Evolutionary conservation across 225 moss, liverwort and hornwort genomes (phyloP).

Genomic region (Bryum argenteum): DNA sequence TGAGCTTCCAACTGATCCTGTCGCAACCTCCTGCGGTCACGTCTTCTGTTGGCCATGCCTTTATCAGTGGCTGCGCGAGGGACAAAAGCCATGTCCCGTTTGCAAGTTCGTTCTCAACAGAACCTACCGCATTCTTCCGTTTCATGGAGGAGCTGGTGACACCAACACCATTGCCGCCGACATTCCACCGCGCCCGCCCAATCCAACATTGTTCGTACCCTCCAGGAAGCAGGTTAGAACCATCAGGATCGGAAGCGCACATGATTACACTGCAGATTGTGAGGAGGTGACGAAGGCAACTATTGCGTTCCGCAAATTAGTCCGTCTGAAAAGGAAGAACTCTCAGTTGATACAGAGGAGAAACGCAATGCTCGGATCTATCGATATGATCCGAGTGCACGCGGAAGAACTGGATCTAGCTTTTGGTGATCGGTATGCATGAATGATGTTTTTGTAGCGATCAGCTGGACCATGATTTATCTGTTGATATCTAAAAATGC

Average conservation of each 20-base stretch:
- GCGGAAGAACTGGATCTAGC: no score
- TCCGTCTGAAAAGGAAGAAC: no score
- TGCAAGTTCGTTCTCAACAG: neutral
- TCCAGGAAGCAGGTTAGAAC: neutral
- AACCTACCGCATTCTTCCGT: neutral
- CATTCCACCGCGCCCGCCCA: neutral
- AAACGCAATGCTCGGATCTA: no score
- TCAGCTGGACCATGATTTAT: no score
- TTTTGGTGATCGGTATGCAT: no score
- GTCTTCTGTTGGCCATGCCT: constrained; percentile 12
- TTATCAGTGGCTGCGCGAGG: neutral
- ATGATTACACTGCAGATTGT: neutral
- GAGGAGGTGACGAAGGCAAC: neutral
- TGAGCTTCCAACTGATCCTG: neutral
- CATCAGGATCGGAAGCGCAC: neutral
- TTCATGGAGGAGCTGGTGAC: neutral
- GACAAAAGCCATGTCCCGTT: neutral
- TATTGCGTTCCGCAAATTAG: no score
- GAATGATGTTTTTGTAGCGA: no score
- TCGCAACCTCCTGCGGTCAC: constrained; percentile 2
- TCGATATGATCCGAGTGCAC: no score
- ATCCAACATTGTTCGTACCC: neutral
- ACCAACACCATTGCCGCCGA: no score
- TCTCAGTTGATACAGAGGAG: no score
- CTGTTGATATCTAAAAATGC: no score